Evolutionary conservation across 1,284 basidiomycete genomes (phyloP).

Genomic region (Austroboletus novae-zelandiae): DNA sequence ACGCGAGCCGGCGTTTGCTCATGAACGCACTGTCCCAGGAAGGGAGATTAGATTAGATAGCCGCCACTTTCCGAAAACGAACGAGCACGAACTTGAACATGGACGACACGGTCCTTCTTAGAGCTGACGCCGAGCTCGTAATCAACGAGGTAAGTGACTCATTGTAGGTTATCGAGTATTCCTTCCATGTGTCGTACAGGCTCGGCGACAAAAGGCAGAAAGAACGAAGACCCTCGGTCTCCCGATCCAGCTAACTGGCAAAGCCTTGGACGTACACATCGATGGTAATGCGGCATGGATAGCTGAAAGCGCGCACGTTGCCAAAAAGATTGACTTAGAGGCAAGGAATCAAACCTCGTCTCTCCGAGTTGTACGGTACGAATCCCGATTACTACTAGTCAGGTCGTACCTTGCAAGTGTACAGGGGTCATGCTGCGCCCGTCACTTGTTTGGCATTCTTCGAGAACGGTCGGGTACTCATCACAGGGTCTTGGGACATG

Average conservation of each 20-base stretch:
- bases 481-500: slow-evolving; percentile 92
- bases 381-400: slow-evolving; percentile 48
- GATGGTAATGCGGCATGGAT: slow-evolving; percentile 72
- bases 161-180: neutral
- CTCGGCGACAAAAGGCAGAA: slow-evolving; percentile 70
- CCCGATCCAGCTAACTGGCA: slow-evolving; percentile 74
- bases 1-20: slow-evolving; percentile 59
- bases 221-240: slow-evolving; percentile 68
- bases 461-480: slow-evolving; percentile 51
- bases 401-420: slow-evolving; percentile 72
- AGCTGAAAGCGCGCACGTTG: slow-evolving; percentile 79
- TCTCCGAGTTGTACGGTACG: slow-evolving; percentile 5
- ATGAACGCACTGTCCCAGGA: slow-evolving; percentile 13
- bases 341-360: slow-evolving; percentile 39
- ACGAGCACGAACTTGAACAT: slow-evolving; percentile 8
- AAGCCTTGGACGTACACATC: slow-evolving; percentile 70
- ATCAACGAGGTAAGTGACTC: slow-evolving; percentile 55
- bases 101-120: slow-evolving; percentile 49
- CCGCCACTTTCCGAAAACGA: neutral
- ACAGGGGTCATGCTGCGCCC: slow-evolving; percentile 82
- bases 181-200: slow-evolving; percentile 37
- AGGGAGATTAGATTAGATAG: slow-evolving; percentile 26
- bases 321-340: slow-evolving; percentile 72
- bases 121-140: slow-evolving; percentile 73
- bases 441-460: slow-evolving; percentile 79